Evolutionary conservation across 371 early-diverging fungal species (phyloP).

Genomic region (Batrachochytrium dendrobatidis): DNA sequence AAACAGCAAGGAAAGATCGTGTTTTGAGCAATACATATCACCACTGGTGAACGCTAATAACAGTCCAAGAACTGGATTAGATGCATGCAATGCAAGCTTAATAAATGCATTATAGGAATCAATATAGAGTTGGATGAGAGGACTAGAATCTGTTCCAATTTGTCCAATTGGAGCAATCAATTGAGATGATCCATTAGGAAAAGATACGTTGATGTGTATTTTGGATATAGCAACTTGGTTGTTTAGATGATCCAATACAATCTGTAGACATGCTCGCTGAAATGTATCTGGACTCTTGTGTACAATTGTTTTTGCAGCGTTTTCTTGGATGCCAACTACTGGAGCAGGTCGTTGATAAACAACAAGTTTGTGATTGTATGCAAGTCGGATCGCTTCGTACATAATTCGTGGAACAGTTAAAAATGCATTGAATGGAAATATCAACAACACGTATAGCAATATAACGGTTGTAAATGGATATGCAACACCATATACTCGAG

Average conservation of each 20-base stretch:
- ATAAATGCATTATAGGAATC: not conserved
- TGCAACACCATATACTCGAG: conserved; percentile 25
- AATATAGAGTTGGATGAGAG: not conserved
- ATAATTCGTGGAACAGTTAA: conserved; percentile 49
- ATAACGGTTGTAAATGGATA: conserved; percentile 16
- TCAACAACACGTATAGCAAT: conserved; percentile 15
- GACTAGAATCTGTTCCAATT: not conserved
- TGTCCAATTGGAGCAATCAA: not conserved
- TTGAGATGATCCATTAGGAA: too few species aligned
- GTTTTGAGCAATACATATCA: not conserved
- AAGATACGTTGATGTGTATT: too few species aligned
- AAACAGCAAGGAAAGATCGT: too few species aligned
- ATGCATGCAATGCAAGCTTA: not conserved
- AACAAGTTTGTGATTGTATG: conserved; percentile 31
- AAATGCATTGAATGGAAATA: conserved; percentile 39
- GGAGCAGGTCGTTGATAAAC: conserved; percentile 47
- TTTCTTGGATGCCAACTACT: not conserved
- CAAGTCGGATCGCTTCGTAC: conserved; percentile 37
- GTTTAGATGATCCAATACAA: not conserved
- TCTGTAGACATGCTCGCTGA: conserved; percentile 2
- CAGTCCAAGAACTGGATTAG: not conserved
- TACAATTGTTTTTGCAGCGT: conserved; percentile 10
- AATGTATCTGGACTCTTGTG: conserved; percentile 7
- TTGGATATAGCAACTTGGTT: too few species aligned
- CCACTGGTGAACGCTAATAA: not conserved